Conservation (phyloP, 2,329 filamentous ascomycete genomes). For the Penicillium hordei region DNA sequence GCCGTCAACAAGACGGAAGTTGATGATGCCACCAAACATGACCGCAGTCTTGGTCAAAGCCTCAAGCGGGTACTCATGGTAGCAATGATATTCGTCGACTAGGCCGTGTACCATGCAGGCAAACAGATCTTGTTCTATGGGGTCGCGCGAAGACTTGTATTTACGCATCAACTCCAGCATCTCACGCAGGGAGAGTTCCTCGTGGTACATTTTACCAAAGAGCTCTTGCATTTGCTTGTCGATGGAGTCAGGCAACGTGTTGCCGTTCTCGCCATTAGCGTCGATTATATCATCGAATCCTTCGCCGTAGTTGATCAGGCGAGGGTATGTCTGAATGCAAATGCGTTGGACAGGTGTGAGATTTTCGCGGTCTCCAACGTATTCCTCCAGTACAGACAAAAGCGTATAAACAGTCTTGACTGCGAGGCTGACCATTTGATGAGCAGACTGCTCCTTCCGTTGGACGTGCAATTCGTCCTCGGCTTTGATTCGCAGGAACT, state of each 20-base stretch:
- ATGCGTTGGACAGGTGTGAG: slow-evolving; percentile 78
- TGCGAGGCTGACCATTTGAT: slow-evolving; percentile 71
- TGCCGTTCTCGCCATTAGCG: slow-evolving; percentile 75
- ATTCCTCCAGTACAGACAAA: slow-evolving; percentile 75
- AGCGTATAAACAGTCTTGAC: slow-evolving; percentile 82
- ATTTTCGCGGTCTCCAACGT: slow-evolving; percentile 60
- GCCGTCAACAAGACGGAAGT: slow-evolving; percentile 84
- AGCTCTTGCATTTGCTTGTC: slow-evolving; percentile 95
- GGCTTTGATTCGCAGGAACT: slow-evolving; percentile 82
- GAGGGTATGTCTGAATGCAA: slow-evolving; percentile 88
- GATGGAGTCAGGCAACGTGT: slow-evolving; percentile 73
- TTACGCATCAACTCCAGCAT: slow-evolving; percentile 80
- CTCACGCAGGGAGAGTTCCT: slow-evolving; percentile 79
- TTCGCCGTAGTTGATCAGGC: slow-evolving; percentile 94
- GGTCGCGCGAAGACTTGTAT: slow-evolving; percentile 84
- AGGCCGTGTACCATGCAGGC: slow-evolving; percentile 98
- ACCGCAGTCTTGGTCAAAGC: slow-evolving; percentile 94
- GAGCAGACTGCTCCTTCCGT: slow-evolving; percentile 63
- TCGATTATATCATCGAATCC: slow-evolving; percentile 91
- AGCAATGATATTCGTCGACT: slow-evolving; percentile 96
- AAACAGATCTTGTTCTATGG: slow-evolving; percentile 88
- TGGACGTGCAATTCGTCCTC: slow-evolving; percentile 75
- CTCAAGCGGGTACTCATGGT: slow-evolving; percentile 92
- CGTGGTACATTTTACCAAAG: slow-evolving; percentile 97
- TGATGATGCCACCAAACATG: slow-evolving; percentile 93